Evolutionary conservation across 2,329 filamentous ascomycete genomes (phyloP).

Genomic region (Arthrobotrys conoides): DNA sequence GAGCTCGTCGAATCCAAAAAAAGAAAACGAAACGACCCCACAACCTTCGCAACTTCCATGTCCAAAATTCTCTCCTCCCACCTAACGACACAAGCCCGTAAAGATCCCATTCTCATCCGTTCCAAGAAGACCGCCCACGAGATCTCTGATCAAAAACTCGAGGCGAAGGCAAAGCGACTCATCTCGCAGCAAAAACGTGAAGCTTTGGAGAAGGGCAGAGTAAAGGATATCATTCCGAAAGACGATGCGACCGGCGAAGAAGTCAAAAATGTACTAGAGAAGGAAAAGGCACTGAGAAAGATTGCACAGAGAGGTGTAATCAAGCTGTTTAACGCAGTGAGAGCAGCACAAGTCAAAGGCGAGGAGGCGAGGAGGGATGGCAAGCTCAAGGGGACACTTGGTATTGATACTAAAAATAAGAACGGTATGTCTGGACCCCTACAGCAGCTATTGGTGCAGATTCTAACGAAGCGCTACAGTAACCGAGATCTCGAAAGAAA

Average conservation of each 20-base stretch:
- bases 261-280: conserved; percentile 71
- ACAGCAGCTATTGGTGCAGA: neutral
- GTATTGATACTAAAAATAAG: conserved; percentile 84
- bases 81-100: conserved; percentile 82
- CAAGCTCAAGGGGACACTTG: conserved; percentile 80
- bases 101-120: conserved; percentile 91
- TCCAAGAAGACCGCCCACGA: conserved; percentile 80
- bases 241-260: conserved; percentile 66
- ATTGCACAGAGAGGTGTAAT: conserved; percentile 73
- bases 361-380: conserved; percentile 80
- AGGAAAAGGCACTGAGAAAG: conserved; percentile 65
- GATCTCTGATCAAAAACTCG: conserved; percentile 72
- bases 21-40: conserved; percentile 86
- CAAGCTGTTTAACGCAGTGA: conserved; percentile 94
- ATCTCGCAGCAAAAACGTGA: conserved; percentile 84
- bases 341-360: conserved; percentile 90
- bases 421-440: conserved; percentile 69
- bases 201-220: conserved; percentile 85
- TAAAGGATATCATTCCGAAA: conserved; percentile 82
- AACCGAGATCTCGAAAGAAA: conserved; percentile 96
- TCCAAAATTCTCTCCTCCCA: conserved; percentile 93
- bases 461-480: conserved; percentile 67
- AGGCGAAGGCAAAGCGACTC: conserved; percentile 83
- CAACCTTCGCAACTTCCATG: conserved; percentile 91
- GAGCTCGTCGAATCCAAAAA: conserved; percentile 68